phyloP scores from a whole-genome alignment of 495 filamentous ascomycete genomes.

The Oidiodendron maius region DNA sequence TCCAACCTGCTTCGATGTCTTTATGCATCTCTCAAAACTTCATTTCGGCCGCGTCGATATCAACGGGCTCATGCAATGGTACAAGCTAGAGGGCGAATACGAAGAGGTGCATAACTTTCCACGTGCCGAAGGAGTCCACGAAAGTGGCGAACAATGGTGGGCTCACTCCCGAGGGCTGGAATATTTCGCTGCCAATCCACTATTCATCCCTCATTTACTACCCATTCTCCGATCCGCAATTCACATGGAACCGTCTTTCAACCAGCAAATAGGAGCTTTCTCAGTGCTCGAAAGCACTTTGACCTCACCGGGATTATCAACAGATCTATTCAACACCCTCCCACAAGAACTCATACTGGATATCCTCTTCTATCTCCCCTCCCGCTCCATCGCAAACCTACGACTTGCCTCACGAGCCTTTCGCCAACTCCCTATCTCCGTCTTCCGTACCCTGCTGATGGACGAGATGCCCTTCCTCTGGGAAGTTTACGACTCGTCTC shows the following conservation, averaged over 20 bases:
- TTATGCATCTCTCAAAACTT: constrained; percentile 19
- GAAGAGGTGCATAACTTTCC: not conserved
- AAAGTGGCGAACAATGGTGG: constrained; percentile 2
- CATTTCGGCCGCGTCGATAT: constrained; percentile 18
- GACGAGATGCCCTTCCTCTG: constrained; percentile 31
- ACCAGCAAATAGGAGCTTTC: not conserved
- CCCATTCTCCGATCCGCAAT: constrained; percentile 10
- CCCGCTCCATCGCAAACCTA: constrained; percentile 21
- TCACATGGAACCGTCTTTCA: not conserved
- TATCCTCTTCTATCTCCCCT: constrained; percentile 16
- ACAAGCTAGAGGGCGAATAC: constrained; percentile 1
- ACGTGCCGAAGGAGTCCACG: not conserved
- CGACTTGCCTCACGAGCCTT: constrained; percentile 20
- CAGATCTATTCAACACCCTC: constrained; percentile 19
- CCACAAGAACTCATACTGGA: constrained; percentile 22
- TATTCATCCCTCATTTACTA: constrained; percentile 19
- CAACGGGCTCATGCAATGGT: constrained; percentile 22
- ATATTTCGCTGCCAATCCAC: constrained; percentile 26
- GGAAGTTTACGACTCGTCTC: too few relatives aligned
- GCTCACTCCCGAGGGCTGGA: constrained; percentile 18
- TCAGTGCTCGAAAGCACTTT: not conserved
- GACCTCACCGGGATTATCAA: not conserved
- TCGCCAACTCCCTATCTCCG: constrained; percentile 18
- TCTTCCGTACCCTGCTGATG: constrained; percentile 23
- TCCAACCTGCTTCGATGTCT: constrained; percentile 32